Percentiles rank a stretch among this genome's conserved stretches.
These are phyloP conservation scores for Martensiomyces pterosporus DNA, from an alignment of 192 early-diverging fungal genomes.

Conservation along the genomic window DNA sequence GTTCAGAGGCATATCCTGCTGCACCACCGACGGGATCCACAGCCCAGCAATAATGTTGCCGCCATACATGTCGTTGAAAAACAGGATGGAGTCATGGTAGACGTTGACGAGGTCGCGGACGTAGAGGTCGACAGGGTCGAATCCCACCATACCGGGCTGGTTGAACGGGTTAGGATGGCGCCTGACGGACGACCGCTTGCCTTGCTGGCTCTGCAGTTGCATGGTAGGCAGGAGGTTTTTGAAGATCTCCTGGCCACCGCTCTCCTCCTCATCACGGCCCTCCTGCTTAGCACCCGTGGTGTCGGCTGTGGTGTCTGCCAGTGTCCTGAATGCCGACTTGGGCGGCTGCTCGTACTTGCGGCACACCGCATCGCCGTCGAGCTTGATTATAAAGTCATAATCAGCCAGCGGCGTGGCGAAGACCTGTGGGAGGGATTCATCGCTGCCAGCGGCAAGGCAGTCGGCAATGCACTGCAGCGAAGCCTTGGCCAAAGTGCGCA, in stretches of 20 bases:
- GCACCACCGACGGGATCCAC: slow-evolving; percentile 27
- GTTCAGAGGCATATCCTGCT: slow-evolving; percentile 10
- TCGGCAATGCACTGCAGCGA: slow-evolving; percentile 54
- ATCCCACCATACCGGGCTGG: slow-evolving; percentile 60
- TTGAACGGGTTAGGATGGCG: slow-evolving; percentile 47
- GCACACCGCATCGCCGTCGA: slow-evolving; percentile 55
- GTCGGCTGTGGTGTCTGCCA: slow-evolving; percentile 1
- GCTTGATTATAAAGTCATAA: slow-evolving; percentile 72
- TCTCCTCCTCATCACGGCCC: slow-evolving; percentile 13
- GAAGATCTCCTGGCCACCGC: slow-evolving; percentile 64
- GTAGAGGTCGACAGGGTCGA: slow-evolving; percentile 71
- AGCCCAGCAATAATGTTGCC: slow-evolving; percentile 36
- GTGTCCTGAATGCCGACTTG: slow-evolving; percentile 37
- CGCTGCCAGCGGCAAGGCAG: slow-evolving; percentile 13
- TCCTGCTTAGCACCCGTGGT: neutral
- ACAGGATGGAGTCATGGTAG: slow-evolving; percentile 23
- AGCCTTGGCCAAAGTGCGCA: slow-evolving; percentile 64
- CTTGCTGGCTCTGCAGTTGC: slow-evolving; percentile 1
- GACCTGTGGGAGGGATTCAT: slow-evolving; percentile 48
- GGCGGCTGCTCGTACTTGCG: slow-evolving; percentile 59
- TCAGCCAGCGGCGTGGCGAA: slow-evolving; percentile 78
- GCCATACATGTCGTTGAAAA: slow-evolving; percentile 48
- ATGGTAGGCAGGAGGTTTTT: slow-evolving; percentile 59
- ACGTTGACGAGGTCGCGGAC: slow-evolving; percentile 61
- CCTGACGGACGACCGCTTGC: slow-evolving; percentile 1